phyloP scores from a whole-genome alignment of 2,329 filamentous ascomycete species.

The Pyrenochaeta sp. region DNA sequence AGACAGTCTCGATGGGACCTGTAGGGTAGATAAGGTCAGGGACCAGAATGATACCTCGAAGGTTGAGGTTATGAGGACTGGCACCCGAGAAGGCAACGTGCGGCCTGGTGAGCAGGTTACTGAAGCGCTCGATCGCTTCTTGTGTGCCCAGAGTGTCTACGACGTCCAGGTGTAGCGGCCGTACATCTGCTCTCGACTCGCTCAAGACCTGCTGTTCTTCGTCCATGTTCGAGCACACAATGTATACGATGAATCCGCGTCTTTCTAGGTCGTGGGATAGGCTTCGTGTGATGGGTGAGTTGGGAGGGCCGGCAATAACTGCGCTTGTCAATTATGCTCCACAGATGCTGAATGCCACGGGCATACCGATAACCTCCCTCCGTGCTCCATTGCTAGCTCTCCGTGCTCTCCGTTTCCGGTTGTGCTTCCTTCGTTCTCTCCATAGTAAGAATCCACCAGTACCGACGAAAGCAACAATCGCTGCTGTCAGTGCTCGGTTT shows the following conservation, averaged over 20 bases:
- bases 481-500: slow-evolving; percentile 77
- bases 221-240: slow-evolving; percentile 84
- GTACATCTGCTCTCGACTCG: slow-evolving; percentile 81
- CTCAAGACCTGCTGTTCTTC: slow-evolving; percentile 82
- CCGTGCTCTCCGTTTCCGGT: slow-evolving; percentile 75
- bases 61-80: slow-evolving; percentile 75
- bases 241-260: slow-evolving; percentile 90
- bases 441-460: slow-evolving; percentile 68
- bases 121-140: slow-evolving; percentile 75
- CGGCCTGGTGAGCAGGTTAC: slow-evolving; percentile 73
- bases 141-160: slow-evolving; percentile 76
- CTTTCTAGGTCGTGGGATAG: slow-evolving; percentile 87
- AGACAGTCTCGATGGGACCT: slow-evolving; percentile 84
- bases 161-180: slow-evolving; percentile 82
- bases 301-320: slow-evolving; percentile 87
- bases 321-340: slow-evolving; percentile 43
- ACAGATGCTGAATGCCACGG: not conserved
- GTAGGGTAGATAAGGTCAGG: slow-evolving; percentile 81
- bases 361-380: slow-evolving; percentile 75
- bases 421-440: slow-evolving; percentile 66
- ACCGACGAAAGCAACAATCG: slow-evolving; percentile 74
- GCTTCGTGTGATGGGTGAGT: slow-evolving; percentile 82
- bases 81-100: slow-evolving; percentile 80
- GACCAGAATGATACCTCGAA: slow-evolving; percentile 84
- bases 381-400: slow-evolving; percentile 84